Conservation (phyloP, 2,329 filamentous ascomycete species). For the Aphanoascus verrucosus region DNA sequence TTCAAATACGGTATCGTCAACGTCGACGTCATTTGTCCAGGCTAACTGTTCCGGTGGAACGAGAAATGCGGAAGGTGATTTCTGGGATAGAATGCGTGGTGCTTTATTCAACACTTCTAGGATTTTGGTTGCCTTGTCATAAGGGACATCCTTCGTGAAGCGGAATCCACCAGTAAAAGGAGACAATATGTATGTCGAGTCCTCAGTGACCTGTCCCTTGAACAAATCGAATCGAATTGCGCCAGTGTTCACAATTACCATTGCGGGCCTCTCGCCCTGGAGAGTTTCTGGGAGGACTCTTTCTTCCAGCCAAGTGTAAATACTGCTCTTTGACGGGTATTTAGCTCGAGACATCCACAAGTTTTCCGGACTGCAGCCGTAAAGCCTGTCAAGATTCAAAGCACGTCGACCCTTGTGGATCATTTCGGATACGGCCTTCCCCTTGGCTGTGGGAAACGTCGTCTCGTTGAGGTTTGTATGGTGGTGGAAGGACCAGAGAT, state of each 20-base stretch:
- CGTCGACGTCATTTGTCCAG: conserved; percentile 16
- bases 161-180: conserved; percentile 74
- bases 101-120: conserved; percentile 49
- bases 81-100: conserved; percentile 38
- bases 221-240: conserved; percentile 93
- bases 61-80: conserved; percentile 24
- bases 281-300: conserved; percentile 59
- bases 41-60: conserved; percentile 39
- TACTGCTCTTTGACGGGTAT: conserved; percentile 62
- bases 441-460: conserved; percentile 66
- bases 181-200: conserved; percentile 74
- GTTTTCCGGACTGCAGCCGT: conserved; percentile 72
- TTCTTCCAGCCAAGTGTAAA: conserved; percentile 71
- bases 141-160: conserved; percentile 72
- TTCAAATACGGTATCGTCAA: background rate
- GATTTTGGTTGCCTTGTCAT: conserved; percentile 60
- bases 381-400: conserved; percentile 60
- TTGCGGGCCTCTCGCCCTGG: conserved; percentile 47
- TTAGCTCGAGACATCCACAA: conserved; percentile 72
- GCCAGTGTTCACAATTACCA: conserved; percentile 79
- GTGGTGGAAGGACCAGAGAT: conserved; percentile 70
- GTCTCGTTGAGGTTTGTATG: conserved; percentile 63
- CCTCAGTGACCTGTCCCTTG: conserved; percentile 77
- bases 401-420: conserved; percentile 60
- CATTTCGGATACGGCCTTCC: conserved; percentile 57